Evolutionary conservation across 192 early-diverging fungal genomes (phyloP).

Genomic region (Fimicolochytrium jonesii): DNA sequence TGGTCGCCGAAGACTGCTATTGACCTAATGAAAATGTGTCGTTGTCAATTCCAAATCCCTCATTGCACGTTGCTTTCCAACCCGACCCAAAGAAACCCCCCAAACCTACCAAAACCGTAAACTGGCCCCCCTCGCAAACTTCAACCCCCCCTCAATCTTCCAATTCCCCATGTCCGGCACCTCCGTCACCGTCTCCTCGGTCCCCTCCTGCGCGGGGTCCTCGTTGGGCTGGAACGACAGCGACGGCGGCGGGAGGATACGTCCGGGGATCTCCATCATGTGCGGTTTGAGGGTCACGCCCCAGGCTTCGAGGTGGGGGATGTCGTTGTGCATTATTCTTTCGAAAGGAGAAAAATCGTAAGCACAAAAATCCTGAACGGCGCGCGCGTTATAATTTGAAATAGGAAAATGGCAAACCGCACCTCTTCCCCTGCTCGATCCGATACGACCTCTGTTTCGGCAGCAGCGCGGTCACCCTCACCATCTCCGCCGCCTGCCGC

Average conservation of each 20-base stretch:
- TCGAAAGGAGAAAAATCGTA: no score
- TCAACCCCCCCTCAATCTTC: conserved; percentile 63
- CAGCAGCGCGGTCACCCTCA: conserved; percentile 76
- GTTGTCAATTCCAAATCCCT: no score
- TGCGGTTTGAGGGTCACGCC: conserved; percentile 27
- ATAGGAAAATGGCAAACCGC: conserved; percentile 37
- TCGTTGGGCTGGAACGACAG: conserved; percentile 5
- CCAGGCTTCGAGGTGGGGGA: conserved; percentile 18
- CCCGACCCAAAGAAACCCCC: no score
- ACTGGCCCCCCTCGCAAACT: conserved; percentile 46
- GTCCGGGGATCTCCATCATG: conserved; percentile 31
- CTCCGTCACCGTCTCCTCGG: neutral
- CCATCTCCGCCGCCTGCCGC: conserved; percentile 85
- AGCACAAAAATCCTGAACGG: no score
- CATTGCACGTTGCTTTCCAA: no score
- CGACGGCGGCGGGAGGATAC: conserved; percentile 25
- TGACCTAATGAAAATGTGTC: no score
- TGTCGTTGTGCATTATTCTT: conserved; percentile 28
- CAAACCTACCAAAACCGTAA: conserved; percentile 65
- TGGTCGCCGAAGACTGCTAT: conserved; percentile 72
- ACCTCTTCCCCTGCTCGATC: conserved; percentile 47
- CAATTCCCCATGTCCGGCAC: conserved; percentile 76
- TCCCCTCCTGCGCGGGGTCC: neutral
- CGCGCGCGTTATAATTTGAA: no score
- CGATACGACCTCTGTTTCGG: conserved; percentile 65